Evolutionary conservation across 2,329 filamentous ascomycete species (phyloP), one percentile per base, ranked within the genome.

Genomic region (Raffaelea albimanens): DNA sequence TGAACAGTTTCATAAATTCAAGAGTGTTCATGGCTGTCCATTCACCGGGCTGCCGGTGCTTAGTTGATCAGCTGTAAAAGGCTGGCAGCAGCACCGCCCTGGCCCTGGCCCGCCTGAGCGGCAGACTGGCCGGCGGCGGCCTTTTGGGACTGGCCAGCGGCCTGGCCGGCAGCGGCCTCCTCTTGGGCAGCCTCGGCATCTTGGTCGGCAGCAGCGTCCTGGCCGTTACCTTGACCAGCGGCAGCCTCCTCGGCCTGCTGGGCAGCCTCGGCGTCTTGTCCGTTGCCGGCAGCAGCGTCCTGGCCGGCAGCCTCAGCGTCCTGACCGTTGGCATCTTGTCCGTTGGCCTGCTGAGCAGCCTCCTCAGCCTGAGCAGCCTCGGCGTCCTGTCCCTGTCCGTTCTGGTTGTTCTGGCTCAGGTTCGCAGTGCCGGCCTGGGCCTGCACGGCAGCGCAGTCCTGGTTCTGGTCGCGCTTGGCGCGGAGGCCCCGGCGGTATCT

Each of bases 61-160:
- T 49, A 59, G 34, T 56, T 56, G 10, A 55, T 60, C 46, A 59
- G 55, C 42, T 59, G 53, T 1, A 57, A 51, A 47, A 59, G 50
- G 34, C 48, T 43, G n/a, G 43, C 43, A 23, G 34, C 49, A 16
- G 21, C 33, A 11, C 40, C 19, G 7, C 46, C 45, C 5, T n/a
- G n/a, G n/a, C n/a, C n/a, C n/a, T n/a, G n/a, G n/a, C n/a, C n/a
- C n/a, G n/a, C n/a, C n/a, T n/a, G n/a, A n/a, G n/a, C n/a, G n/a
- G n/a, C n/a, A n/a, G n/a, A n/a, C n/a, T n/a, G n/a, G n/a, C n/a
- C n/a, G n/a, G n/a, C n/a, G n/a, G n/a, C n/a, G n/a, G n/a, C n/a
- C n/a, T n/a, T n/a, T n/a, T n/a, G n/a, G n/a, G n/a, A n/a, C n/a
- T n/a, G n/a, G n/a, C n/a, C n/a, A n/a, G n/a, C 47, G 11, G 49